Evolutionary conservation across 2,329 filamentous ascomycete species (phyloP).

Genomic region (Rutstroemia sp.): DNA sequence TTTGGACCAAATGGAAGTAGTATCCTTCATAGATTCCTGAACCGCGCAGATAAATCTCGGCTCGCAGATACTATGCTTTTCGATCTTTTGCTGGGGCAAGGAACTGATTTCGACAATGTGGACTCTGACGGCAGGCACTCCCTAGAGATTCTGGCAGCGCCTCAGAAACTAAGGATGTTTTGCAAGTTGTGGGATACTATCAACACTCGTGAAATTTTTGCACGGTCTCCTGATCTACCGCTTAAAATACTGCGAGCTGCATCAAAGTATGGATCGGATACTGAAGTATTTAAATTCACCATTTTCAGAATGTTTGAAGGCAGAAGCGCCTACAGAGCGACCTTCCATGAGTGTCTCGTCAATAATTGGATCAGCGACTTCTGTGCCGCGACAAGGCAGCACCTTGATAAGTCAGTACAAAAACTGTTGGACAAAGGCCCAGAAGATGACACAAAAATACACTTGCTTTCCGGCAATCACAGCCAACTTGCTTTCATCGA

Average conservation of each 20-base stretch:
- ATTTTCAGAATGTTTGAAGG: not conserved
- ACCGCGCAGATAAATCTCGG: too few relatives aligned
- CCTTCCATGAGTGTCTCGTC: too few relatives aligned
- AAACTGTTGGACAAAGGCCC: too few relatives aligned
- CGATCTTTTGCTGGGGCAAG: not conserved
- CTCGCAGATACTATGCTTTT: too few relatives aligned
- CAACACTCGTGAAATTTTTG: not conserved
- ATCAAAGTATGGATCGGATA: not conserved
- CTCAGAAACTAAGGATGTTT: not conserved
- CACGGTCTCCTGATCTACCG: not conserved
- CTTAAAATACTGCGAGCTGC: not conserved
- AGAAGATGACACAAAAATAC: too few relatives aligned
- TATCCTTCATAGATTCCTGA: too few relatives aligned
- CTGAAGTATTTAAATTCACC: not conserved
- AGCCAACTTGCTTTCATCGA: not conserved
- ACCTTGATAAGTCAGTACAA: too few relatives aligned
- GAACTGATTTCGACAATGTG: not conserved
- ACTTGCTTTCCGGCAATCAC: not conserved
- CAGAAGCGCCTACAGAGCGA: too few relatives aligned
- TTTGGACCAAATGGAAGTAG: too few relatives aligned
- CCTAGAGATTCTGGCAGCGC: not conserved
- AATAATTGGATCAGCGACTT: too few relatives aligned
- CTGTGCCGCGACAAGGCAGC: too few relatives aligned
- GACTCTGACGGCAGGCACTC: not conserved
- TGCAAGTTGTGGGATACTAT: not conserved